These are phyloP conservation scores for Zasmidium cellare DNA, from an alignment of 2,329 filamentous ascomycete species.

Conservation along the genomic window DNA sequence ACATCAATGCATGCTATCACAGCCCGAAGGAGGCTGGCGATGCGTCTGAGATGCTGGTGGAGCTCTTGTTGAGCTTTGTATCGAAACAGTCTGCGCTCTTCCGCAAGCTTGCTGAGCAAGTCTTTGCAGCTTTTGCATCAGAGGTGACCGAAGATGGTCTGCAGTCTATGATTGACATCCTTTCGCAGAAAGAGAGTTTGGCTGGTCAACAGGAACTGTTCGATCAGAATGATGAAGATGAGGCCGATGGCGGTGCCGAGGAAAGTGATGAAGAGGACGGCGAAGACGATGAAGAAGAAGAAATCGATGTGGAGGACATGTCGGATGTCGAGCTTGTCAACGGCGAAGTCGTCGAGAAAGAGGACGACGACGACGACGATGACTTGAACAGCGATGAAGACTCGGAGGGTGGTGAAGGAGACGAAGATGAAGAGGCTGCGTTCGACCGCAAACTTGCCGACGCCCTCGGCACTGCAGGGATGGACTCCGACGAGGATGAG, in stretches of 20 bases:
- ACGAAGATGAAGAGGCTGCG: slow-evolving; percentile 55
- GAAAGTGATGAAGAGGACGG: slow-evolving; percentile 22
- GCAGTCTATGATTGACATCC: slow-evolving; percentile 65
- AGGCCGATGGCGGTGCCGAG: slow-evolving; percentile 23
- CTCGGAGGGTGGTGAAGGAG: slow-evolving; percentile 22
- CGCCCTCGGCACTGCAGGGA: slow-evolving; percentile 69
- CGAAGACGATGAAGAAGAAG: slow-evolving; percentile 31
- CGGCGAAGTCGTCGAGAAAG: slow-evolving; percentile 25
- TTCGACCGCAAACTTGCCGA: slow-evolving; percentile 77
- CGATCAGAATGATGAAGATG: slow-evolving; percentile 51
- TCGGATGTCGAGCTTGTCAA: slow-evolving; percentile 38
- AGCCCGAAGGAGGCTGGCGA: slow-evolving; percentile 49
- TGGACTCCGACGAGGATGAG: slow-evolving; percentile 60
- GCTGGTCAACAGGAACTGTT: slow-evolving; percentile 87
- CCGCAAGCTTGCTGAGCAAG: slow-evolving; percentile 81
- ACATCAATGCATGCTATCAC: slow-evolving; percentile 75
- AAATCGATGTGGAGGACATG: slow-evolving; percentile 36
- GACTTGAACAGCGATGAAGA: slow-evolving; percentile 25
- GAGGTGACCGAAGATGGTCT: slow-evolving; percentile 74
- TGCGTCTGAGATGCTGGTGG: slow-evolving; percentile 71
- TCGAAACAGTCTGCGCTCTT: slow-evolving; percentile 82
- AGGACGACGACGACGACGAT: slow-evolving; percentile 31
- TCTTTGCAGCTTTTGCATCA: slow-evolving; percentile 78
- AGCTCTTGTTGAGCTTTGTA: slow-evolving; percentile 86
- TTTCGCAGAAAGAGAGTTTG: slow-evolving; percentile 76